Percentiles rank a stretch among this genome's conserved stretches.
These are phyloP conservation scores for Fusarium oligoseptatum DNA, from an alignment of 2,329 filamentous ascomycete species.

Conservation along the genomic window DNA sequence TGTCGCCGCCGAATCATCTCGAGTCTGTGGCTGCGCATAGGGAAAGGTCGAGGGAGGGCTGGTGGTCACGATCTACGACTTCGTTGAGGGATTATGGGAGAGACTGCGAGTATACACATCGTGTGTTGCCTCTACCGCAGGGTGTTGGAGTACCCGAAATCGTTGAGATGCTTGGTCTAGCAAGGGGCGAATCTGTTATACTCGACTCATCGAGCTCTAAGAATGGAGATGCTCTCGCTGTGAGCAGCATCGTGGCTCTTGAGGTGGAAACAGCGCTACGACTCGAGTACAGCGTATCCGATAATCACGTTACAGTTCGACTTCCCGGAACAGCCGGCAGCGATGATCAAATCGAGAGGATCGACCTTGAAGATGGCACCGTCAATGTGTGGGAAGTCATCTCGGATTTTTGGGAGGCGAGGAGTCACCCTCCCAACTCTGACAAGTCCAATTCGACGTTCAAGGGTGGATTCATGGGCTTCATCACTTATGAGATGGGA, in stretches of 20 bases:
- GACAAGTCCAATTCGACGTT: slow-evolving; percentile 65
- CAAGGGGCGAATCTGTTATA: slow-evolving; percentile 63
- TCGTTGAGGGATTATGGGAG: slow-evolving; percentile 32
- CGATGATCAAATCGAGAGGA: slow-evolving; percentile 28
- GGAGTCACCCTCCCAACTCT: slow-evolving; percentile 43
- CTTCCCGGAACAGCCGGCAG: slow-evolving; percentile 30
- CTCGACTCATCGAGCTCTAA: slow-evolving; percentile 71
- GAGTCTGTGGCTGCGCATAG: slow-evolving; percentile 38
- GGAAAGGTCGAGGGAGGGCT: slow-evolving; percentile 6
- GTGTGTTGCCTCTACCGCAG: slow-evolving; percentile 58
- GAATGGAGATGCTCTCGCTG: slow-evolving; percentile 58
- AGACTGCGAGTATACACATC: slow-evolving; percentile 53
- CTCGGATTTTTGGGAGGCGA: slow-evolving; percentile 57
- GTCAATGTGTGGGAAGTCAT: slow-evolving; percentile 65
- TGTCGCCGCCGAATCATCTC: slow-evolving; percentile 44
- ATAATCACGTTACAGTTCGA: slow-evolving; percentile 53
- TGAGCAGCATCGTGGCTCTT: slow-evolving; percentile 81
- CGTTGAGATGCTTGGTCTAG: slow-evolving; percentile 62
- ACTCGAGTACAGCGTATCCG: slow-evolving; percentile 69
- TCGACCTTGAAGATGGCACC: slow-evolving; percentile 42
- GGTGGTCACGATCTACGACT: slow-evolving; percentile 21
- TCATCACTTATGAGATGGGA: slow-evolving; percentile 86
- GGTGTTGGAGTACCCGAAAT: slow-evolving; percentile 66
- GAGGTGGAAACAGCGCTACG: slow-evolving; percentile 68
- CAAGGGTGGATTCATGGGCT: slow-evolving; percentile 87